Evolutionary conservation across 2,329 filamentous ascomycete genomes (phyloP).

Genomic region (Aureobasidium sp.): DNA sequence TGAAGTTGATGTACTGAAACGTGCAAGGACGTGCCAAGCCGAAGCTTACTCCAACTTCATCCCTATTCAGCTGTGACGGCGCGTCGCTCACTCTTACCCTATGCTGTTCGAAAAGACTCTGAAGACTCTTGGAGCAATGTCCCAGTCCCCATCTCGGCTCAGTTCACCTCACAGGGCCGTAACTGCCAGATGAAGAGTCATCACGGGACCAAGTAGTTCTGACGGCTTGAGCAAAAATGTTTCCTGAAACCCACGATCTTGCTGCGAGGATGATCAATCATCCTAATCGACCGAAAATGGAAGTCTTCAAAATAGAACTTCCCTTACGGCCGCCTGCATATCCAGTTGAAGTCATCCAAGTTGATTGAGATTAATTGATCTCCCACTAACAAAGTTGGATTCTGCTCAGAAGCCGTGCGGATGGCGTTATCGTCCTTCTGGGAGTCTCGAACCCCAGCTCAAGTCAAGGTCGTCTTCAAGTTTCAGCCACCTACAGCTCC

Average conservation of each 20-base stretch:
- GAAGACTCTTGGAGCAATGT: not conserved
- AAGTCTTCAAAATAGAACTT: not conserved
- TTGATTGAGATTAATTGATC: not conserved
- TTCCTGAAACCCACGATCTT: not conserved
- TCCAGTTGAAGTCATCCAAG: not conserved
- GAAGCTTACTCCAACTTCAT: constrained; percentile 3
- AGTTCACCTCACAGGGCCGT: not conserved
- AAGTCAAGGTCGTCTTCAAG: not conserved
- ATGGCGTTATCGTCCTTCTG: not conserved
- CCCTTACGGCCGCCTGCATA: not conserved
- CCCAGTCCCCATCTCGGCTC: not conserved
- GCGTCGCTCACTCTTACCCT: not conserved
- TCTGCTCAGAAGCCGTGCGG: not conserved
- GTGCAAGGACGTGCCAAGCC: not conserved
- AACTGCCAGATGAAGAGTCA: not conserved
- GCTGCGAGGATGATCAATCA: not conserved
- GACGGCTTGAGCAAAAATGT: not conserved
- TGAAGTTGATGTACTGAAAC: not conserved
- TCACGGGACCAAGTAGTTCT: not conserved
- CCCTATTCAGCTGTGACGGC: not conserved
- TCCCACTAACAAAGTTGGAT: not conserved
- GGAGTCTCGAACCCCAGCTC: not conserved
- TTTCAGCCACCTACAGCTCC: constrained; percentile 3
- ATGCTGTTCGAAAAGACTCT: not conserved
- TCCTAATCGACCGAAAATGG: not conserved